Evolutionary conservation across 2,329 filamentous ascomycete species (phyloP), one percentile per base, ranked within the genome.

Genomic region (Clarireedia monteithiana): DNA sequence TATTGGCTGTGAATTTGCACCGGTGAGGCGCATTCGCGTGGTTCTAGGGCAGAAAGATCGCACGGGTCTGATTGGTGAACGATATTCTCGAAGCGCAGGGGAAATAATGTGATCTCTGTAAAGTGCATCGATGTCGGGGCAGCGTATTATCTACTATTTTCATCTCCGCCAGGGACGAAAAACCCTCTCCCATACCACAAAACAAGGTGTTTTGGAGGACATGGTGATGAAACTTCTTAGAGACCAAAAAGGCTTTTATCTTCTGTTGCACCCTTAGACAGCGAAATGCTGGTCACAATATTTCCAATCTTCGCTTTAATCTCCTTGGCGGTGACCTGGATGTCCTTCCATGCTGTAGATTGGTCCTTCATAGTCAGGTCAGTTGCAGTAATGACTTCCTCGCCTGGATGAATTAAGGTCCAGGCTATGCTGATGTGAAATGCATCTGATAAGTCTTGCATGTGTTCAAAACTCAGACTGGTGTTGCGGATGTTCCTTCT

Each of bases 351-450:
- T 20, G 30, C 20, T 9, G 20, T 48, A n/a, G 27, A 14, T 17
- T 61, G 20, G 4, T 60, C 46, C 9, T 27, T 45, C 5, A 48
- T 51, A 7, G 57, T 60, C 3, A 60, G 57, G 3, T 68, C 63
- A 0, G 75, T 78, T 26, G 65, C 65, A 50, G 69, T 60, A 15
- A 66, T 64, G 14, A 79, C 65, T 36, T 78, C 74, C 3, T 72
- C 57, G 5, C 70, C 74, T 0, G 82, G 84, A 44, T 74, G 68
- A 9, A 75, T 70, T 59, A 92, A 77, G 1, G 81, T 86, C 94
- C 92, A 97, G 0, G 86, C 94, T 55, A 99, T 82, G 47, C 91
- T 96, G 58, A 97, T 74, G 71, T 99, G 94, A 67, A 96, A 96
- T 23, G 80, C 82, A 49, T 77, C 70, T 4, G 78, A 77, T 53